A percentile compares a stretch with the other conserved stretches of the same genome.
phyloP scores from a whole-genome alignment of 2,329 filamentous ascomycete genomes.

The Botrytis fabae region DNA sequence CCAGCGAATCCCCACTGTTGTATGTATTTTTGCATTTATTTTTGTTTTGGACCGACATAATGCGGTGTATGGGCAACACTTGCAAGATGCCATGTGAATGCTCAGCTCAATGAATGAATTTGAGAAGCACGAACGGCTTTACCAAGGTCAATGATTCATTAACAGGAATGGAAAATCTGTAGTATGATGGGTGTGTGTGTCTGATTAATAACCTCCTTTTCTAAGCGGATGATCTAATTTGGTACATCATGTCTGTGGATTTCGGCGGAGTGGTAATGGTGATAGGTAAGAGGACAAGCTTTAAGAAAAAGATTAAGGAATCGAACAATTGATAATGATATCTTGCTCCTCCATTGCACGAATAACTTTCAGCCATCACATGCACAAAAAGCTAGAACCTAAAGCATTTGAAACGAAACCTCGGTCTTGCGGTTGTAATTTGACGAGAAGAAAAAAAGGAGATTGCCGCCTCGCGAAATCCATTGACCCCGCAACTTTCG shows the following conservation, averaged over 20 bases:
- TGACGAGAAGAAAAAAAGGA: neutral
- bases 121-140: neutral
- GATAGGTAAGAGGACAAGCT: too few relatives aligned
- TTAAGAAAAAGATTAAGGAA: neutral
- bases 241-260: too few relatives aligned
- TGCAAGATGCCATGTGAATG: neutral
- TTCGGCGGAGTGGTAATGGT: neutral
- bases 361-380: neutral
- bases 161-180: neutral
- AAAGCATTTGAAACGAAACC: too few relatives aligned
- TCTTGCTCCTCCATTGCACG: neutral
- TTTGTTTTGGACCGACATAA: neutral
- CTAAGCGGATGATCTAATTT: neutral
- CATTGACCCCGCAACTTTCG: neutral
- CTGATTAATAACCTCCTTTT: neutral
- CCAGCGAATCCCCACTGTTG: constrained; percentile 21
- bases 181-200: neutral
- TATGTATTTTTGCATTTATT: neutral
- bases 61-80: neutral
- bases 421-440: neutral
- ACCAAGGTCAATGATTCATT: neutral
- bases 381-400: neutral
- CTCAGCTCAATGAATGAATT: neutral
- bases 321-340: neutral
- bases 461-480: neutral